phyloP scores from a whole-genome alignment of 768 basidiomycete genomes.

The Tylopilus balloui region DNA sequence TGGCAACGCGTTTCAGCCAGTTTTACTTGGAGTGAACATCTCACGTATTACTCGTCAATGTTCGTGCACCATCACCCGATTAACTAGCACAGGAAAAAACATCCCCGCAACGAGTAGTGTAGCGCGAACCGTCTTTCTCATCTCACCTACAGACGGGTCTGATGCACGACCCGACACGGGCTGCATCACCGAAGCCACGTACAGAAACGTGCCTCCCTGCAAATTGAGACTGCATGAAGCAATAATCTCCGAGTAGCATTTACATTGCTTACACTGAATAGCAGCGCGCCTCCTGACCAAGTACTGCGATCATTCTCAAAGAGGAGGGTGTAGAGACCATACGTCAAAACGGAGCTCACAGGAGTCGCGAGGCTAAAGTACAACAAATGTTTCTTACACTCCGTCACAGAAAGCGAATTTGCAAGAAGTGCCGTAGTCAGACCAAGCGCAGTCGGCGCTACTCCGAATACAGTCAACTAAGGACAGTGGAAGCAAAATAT shows the following conservation, averaged over 20 bases:
- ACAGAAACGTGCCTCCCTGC: constrained; percentile 90
- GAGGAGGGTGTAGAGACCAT: constrained; percentile 52
- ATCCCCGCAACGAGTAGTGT: constrained; percentile 62
- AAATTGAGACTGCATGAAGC: not conserved
- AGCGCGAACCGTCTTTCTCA: constrained; percentile 45
- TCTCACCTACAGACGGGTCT: constrained; percentile 34
- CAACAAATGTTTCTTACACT: constrained; percentile 70
- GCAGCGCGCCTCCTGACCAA: constrained; percentile 72
- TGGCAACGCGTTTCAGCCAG: not conserved
- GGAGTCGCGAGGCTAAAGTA: constrained; percentile 86
- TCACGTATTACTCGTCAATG: constrained; percentile 29
- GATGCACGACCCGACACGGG: constrained; percentile 53
- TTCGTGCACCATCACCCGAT: constrained; percentile 57
- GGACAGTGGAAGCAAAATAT: not conserved
- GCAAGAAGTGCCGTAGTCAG: constrained; percentile 82
- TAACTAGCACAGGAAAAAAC: constrained; percentile 61
- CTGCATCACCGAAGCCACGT: constrained; percentile 90
- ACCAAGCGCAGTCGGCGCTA: constrained; percentile 89
- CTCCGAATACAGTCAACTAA: constrained; percentile 10
- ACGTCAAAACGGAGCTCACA: constrained; percentile 73
- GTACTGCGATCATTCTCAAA: constrained; percentile 36
- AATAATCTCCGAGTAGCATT: not conserved
- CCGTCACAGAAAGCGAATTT: constrained; percentile 57
- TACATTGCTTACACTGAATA: constrained; percentile 67
- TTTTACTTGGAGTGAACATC: not conserved